Evolutionary conservation across 176 grass and related monocot species (phyloP).

Genomic region (Zoysia japonica): DNA sequence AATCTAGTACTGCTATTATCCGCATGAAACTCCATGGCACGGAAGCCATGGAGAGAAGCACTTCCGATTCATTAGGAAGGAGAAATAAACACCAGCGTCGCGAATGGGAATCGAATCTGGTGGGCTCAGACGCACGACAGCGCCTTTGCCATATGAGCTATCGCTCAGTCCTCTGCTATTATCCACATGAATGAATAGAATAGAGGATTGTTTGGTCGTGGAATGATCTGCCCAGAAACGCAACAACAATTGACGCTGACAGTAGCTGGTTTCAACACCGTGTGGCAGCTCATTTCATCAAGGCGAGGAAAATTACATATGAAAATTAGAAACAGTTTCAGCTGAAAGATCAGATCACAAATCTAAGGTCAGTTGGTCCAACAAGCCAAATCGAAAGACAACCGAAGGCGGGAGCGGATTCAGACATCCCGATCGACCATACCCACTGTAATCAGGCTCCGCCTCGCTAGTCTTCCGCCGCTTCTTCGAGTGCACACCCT

Average conservation of each 20-base stretch:
- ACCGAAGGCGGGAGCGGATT: too few relatives aligned
- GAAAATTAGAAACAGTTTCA: not conserved
- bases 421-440: too few relatives aligned
- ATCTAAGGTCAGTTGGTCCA: not conserved
- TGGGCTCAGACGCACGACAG: too few relatives aligned
- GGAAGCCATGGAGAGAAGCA: too few relatives aligned
- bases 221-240: not conserved
- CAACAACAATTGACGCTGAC: not conserved
- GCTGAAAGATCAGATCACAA: not conserved
- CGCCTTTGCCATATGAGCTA: too few relatives aligned
- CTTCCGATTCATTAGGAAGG: too few relatives aligned
- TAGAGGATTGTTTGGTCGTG: not conserved
- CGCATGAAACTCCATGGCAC: too few relatives aligned
- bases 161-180: not conserved
- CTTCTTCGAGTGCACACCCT: not conserved
- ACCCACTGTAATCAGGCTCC: not conserved
- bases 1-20: not conserved
- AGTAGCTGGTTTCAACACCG: not conserved
- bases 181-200: not conserved
- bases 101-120: too few relatives aligned
- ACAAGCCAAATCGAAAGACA: not conserved
- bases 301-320: not conserved
- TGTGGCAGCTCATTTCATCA: too few relatives aligned
- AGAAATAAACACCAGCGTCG: too few relatives aligned
- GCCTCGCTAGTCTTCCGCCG: conserved; percentile 6